Base-by-base conservation (phyloP, 306 rosid genomes). In the Quillaja saponaria region DNA sequence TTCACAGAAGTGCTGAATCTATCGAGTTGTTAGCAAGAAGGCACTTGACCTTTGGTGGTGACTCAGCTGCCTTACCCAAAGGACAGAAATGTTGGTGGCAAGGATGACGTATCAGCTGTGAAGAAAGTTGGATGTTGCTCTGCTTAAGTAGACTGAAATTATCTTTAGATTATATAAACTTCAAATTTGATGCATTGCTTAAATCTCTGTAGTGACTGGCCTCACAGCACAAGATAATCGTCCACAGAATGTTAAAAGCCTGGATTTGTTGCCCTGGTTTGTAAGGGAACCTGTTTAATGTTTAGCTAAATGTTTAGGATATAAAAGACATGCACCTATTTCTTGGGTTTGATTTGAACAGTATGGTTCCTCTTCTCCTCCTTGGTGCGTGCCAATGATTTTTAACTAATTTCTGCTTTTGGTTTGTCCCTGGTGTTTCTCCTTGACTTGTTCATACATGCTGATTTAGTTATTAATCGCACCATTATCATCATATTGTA, bases 11-110 rank as follows among this genome's bases (percentile, higher is more conserved):
- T 83, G 64, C 76, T 79, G 58, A 75, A 85, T 85, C 44, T 78
- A 83, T 13, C 80, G 49, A 13, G 87, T 81, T 17, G 83, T 85
- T 13, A 87, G 88, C 80, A 73, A 82, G 76, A 87, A 80, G 68
- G 90, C 88, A 50, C 89, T 87, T 12, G 87, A 91, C n/a, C 17
- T 58, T 87, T 11, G 85, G 88, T 21, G 84, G 78, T 63, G 96
- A 85, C 73, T 85, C 95, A n/a, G 80, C 94, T 13, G 77, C 90
- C 35, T 63, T 87, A 60, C 97, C 91, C 2, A 87, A 81, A 68
- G 90, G 90, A 48, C 78, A 78, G 79, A 58, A 76, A 82, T 57
- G 85, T 80, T 13, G 82, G 91, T 10, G 53, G 74, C 44, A 83
- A 82, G 57, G 95, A 90, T 63, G 91, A 86, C 65, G 90, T 80